Percentiles rank a stretch among this genome's conserved stretches.
These are phyloP conservation scores for Magnusiomyces sp. DNA, from an alignment of 1,139 yeast genomes.

Conservation along the genomic window DNA sequence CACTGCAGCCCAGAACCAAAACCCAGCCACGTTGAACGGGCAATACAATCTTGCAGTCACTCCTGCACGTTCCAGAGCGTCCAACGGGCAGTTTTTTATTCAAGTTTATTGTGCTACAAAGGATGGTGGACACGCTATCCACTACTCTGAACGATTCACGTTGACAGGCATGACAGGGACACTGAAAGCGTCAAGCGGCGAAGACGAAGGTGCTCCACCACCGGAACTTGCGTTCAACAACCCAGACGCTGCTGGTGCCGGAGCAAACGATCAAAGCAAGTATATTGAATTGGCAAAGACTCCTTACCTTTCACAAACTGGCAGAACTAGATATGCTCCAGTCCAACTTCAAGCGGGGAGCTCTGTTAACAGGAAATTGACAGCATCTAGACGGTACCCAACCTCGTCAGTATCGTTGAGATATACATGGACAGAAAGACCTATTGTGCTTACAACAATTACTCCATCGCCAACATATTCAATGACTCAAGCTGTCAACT, in stretches of 20 bases:
- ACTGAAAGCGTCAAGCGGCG: constrained; percentile 33
- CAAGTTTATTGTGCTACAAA: constrained; percentile 46
- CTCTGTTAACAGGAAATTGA: constrained; percentile 39
- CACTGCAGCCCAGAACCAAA: constrained; percentile 30
- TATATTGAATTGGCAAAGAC: constrained; percentile 28
- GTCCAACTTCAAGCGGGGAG: constrained; percentile 84
- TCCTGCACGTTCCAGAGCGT: constrained; percentile 37
- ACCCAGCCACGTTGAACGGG: constrained; percentile 25
- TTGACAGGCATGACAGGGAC: constrained; percentile 67
- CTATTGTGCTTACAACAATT: constrained; percentile 48
- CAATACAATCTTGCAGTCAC: constrained; percentile 17
- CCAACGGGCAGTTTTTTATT: constrained; percentile 59
- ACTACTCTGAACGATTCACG: constrained; percentile 60
- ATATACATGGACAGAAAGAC: constrained; percentile 30
- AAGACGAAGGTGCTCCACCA: constrained; percentile 38
- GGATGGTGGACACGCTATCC: constrained; percentile 48
- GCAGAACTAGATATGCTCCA: constrained; percentile 70
- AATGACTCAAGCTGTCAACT: constrained; percentile 52
- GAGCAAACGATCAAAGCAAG: constrained; percentile 27
- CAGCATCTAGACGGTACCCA: constrained; percentile 31
- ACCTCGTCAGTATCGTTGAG: constrained; percentile 59
- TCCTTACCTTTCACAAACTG: constrained; percentile 70
- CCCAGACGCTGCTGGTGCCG: constrained; percentile 24
- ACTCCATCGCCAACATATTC: constrained; percentile 83
- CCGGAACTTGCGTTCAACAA: constrained; percentile 25